These are phyloP conservation scores for Trichoderma atroviride DNA, from an alignment of 2,329 filamentous ascomycete genomes.

Conservation along the genomic window DNA sequence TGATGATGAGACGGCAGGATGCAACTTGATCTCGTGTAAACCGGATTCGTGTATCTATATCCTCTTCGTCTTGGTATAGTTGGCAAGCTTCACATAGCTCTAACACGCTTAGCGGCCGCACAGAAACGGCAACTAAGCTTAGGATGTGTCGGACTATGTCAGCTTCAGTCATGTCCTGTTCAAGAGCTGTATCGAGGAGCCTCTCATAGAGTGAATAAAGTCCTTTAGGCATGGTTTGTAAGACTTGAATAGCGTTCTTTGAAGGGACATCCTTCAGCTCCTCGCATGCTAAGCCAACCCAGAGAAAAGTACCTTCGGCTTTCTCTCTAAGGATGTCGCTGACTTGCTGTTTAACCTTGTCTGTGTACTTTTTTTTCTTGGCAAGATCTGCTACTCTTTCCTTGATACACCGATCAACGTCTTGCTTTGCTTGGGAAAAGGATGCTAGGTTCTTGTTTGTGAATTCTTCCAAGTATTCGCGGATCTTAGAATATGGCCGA, in stretches of 20 bases:
- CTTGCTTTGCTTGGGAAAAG: constrained; percentile 29
- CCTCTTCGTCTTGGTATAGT: constrained; percentile 26
- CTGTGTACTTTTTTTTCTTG: constrained; percentile 29
- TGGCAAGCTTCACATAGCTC: constrained; percentile 29
- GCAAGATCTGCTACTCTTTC: constrained; percentile 28
- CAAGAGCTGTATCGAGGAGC: constrained; percentile 25
- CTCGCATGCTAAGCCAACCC: constrained; percentile 33
- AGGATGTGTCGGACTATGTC: constrained; percentile 24
- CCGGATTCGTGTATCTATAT: constrained; percentile 21
- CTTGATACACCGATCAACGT: constrained; percentile 31
- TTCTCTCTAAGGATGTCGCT: constrained; percentile 30
- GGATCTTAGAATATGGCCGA: constrained; percentile 29
- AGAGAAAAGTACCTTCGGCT: constrained; percentile 33
- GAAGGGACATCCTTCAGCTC: constrained; percentile 30
- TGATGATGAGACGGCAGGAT: constrained; percentile 28
- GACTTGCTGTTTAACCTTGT: constrained; percentile 28
- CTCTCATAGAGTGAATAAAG: constrained; percentile 28
- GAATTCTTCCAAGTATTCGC: constrained; percentile 24
- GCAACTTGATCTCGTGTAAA: constrained; percentile 27
- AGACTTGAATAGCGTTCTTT: constrained; percentile 30
- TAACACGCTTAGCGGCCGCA: constrained; percentile 24
- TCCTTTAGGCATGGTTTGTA: constrained; percentile 32
- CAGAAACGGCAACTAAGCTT: constrained; percentile 20
- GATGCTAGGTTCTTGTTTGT: constrained; percentile 31
- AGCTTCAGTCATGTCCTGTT: not conserved